phyloP scores from a whole-genome alignment of 2,329 filamentous ascomycete species.

The Curvularia spicifera region DNA sequence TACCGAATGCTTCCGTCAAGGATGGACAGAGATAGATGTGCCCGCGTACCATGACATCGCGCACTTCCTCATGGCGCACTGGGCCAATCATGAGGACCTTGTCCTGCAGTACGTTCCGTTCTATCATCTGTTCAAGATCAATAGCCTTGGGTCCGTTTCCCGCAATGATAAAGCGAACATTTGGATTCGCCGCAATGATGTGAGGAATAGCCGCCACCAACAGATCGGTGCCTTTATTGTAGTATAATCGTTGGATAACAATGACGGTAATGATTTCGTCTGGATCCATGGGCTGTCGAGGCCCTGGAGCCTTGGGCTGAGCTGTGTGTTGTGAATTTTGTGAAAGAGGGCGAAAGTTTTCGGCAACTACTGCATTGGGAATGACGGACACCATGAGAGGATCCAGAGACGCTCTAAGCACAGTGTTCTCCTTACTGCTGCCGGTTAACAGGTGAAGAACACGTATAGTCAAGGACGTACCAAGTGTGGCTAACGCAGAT shows the following conservation, averaged over 20 bases:
- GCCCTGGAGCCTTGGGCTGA: constrained; percentile 53
- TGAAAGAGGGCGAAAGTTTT: constrained; percentile 83
- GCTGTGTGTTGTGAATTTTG: constrained; percentile 38
- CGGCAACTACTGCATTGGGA: constrained; percentile 94
- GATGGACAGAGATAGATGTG: constrained; percentile 97
- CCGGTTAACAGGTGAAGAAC: constrained; percentile 15
- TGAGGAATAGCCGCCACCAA: constrained; percentile 95
- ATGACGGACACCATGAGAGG: constrained; percentile 98
- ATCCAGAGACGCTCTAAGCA: constrained; percentile 90
- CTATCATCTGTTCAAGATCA: constrained; percentile 97
- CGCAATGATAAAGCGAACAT: constrained; percentile 95
- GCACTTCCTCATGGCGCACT: constrained; percentile 92
- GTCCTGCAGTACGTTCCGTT: constrained; percentile 91
- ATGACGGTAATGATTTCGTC: constrained; percentile 93
- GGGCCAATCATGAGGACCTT: constrained; percentile 91
- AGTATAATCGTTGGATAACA: constrained; percentile 95
- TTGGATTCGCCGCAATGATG: constrained; percentile 85
- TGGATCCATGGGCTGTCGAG: constrained; percentile 74
- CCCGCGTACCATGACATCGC: constrained; percentile 95
- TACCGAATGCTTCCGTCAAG: constrained; percentile 95
- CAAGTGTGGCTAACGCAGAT: constrained; percentile 99
- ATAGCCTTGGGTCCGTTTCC: constrained; percentile 97
- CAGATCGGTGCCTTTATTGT: constrained; percentile 97
- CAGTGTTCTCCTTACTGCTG: constrained; percentile 92
- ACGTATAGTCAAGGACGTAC: constrained; percentile 54